phyloP scores from a whole-genome alignment of 2,329 filamentous ascomycete genomes.

The Penicillium sp. region DNA sequence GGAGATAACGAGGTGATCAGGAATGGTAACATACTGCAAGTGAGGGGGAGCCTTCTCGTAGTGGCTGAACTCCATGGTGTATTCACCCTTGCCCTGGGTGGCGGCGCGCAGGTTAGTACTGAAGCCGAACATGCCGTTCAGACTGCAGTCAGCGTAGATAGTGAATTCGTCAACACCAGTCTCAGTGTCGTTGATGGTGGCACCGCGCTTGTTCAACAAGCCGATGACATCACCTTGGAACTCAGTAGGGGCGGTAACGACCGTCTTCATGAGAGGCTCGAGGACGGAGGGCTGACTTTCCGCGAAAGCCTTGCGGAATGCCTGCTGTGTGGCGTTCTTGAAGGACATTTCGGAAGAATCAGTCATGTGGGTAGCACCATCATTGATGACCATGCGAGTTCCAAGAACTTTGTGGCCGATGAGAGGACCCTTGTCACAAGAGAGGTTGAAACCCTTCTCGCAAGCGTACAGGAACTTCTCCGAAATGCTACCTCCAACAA shows the following conservation, averaged over 20 bases:
- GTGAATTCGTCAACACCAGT: slow-evolving; percentile 93
- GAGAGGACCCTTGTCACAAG: slow-evolving; percentile 82
- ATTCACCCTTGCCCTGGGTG: slow-evolving; percentile 98
- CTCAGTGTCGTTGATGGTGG: slow-evolving; percentile 92
- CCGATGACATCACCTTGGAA: slow-evolving; percentile 97
- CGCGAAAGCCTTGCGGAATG: slow-evolving; percentile 90
- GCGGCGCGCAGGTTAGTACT: slow-evolving; percentile 85
- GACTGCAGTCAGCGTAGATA: slow-evolving; percentile 82
- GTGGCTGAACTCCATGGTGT: slow-evolving; percentile 98
- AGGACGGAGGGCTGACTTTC: slow-evolving; percentile 79
- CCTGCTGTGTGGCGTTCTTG: slow-evolving; percentile 90
- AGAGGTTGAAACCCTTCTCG: slow-evolving; percentile 85
- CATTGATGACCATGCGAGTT: slow-evolving; percentile 85
- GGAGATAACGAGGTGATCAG: not conserved
- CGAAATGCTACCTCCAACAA: slow-evolving; percentile 84
- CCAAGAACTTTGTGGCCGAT: slow-evolving; percentile 92
- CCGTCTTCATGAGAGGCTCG: slow-evolving; percentile 97
- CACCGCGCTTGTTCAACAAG: slow-evolving; percentile 93
- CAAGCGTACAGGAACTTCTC: slow-evolving; percentile 96
- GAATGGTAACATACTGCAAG: slow-evolving; percentile 67
- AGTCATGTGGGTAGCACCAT: slow-evolving; percentile 94
- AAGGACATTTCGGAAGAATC: slow-evolving; percentile 97
- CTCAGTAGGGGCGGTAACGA: slow-evolving; percentile 91
- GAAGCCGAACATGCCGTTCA: slow-evolving; percentile 99
- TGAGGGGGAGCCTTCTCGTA: slow-evolving; percentile 85